These are phyloP conservation scores for Globisporangium okanoganense DNA, from an alignment of 352 stramenopile genomes.

Conservation along the genomic window DNA sequence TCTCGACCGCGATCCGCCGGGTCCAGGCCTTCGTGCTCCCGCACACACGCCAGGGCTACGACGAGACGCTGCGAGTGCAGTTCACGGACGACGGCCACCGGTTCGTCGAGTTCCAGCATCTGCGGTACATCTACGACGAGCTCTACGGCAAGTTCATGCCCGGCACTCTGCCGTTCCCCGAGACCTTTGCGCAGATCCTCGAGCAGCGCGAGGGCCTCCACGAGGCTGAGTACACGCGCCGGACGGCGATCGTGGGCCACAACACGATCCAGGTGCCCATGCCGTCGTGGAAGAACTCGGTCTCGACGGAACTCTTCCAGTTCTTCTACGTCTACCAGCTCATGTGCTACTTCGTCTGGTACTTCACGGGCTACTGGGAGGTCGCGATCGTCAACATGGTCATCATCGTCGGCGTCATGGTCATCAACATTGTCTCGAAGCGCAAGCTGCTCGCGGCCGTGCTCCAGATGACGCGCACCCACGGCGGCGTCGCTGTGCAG, in stretches of 20 bases:
- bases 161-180: conserved; percentile 11
- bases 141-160: conserved; percentile 21
- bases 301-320: conserved; percentile 14
- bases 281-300: conserved; percentile 13
- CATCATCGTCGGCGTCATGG: conserved; percentile 30
- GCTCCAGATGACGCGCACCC: conserved; percentile 39
- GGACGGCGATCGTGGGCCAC: conserved; percentile 14
- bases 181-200: conserved; percentile 15
- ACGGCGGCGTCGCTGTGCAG: conserved; percentile 45
- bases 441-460: conserved; percentile 37
- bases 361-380: conserved; percentile 42
- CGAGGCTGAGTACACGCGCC: conserved; percentile 12
- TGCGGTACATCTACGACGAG: conserved; percentile 21
- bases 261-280: conserved; percentile 21
- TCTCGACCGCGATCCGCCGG: conserved; percentile 1
- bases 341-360: conserved; percentile 53
- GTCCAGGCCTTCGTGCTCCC: conserved; percentile 15
- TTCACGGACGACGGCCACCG: conserved; percentile 12
- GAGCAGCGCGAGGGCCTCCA: conserved; percentile 13
- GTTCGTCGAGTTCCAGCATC: conserved; percentile 25
- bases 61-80: conserved; percentile 18
- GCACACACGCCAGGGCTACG: conserved; percentile 7
- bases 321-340: conserved; percentile 29
- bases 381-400: conserved; percentile 30
- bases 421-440: conserved; percentile 47